These are phyloP conservation scores for Fusarium subglutinans DNA, from an alignment of 2,329 filamentous ascomycete genomes.

Conservation along the genomic window DNA sequence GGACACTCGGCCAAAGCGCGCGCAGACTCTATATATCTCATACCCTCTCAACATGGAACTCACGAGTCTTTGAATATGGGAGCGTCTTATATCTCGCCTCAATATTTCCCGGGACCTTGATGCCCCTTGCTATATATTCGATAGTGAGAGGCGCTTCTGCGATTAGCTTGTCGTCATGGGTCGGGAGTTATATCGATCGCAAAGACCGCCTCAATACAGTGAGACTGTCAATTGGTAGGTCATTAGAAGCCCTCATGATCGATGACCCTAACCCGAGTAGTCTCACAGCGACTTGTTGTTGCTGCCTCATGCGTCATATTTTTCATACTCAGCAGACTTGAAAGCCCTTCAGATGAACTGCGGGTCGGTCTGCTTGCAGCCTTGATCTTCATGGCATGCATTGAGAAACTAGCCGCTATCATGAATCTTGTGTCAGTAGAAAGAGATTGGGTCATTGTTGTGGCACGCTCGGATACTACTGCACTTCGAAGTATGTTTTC, in stretches of 20 bases:
- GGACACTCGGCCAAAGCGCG: slow-evolving; percentile 34
- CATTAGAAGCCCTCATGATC: not conserved
- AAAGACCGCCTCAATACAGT: slow-evolving; percentile 61
- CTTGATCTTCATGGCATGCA: slow-evolving; percentile 65
- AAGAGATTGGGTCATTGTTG: slow-evolving; percentile 68
- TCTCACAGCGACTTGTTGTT: slow-evolving; percentile 55
- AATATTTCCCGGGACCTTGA: slow-evolving; percentile 66
- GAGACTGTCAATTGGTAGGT: slow-evolving; percentile 57
- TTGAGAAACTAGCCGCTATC: slow-evolving; percentile 73
- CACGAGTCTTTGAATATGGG: slow-evolving; percentile 71
- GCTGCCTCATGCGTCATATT: slow-evolving; percentile 59
- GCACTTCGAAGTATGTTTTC: slow-evolving; percentile 26
- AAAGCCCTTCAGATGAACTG: not conserved
- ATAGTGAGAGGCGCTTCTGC: slow-evolving; percentile 67
- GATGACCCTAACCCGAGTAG: slow-evolving; percentile 27
- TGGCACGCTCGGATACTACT: slow-evolving; percentile 34
- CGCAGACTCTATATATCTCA: slow-evolving; percentile 65
- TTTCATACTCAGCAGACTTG: slow-evolving; percentile 38
- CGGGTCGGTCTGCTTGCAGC: slow-evolving; percentile 45
- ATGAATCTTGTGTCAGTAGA: slow-evolving; percentile 76
- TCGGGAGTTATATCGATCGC: slow-evolving; percentile 69
- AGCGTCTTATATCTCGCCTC: slow-evolving; percentile 67
- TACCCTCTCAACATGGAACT: slow-evolving; percentile 71
- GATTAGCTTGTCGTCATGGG: slow-evolving; percentile 64
- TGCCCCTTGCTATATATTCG: slow-evolving; percentile 76